Evolutionary conservation across 73 alveolate genomes (phyloP).

Genomic region (Tetrahymena thermophila): DNA sequence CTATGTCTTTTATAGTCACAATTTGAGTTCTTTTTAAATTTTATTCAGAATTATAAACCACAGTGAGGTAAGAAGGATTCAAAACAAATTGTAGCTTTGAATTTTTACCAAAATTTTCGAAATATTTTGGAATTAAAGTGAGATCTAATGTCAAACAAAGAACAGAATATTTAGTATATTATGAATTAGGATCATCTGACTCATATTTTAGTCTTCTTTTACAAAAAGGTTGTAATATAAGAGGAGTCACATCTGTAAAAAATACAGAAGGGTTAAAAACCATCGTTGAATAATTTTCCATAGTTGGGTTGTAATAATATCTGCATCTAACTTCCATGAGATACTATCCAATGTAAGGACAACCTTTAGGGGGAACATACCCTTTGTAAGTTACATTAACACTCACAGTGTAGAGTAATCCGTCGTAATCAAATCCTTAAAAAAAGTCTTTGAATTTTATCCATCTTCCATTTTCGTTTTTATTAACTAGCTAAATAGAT

Average conservation of each 20-base stretch:
- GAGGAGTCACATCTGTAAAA: not conserved
- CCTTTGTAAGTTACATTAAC: not conserved
- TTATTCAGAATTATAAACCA: not conserved
- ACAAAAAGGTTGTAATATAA: not conserved
- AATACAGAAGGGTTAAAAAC: not conserved
- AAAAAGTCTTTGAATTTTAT: too few relatives aligned
- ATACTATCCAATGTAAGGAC: not conserved
- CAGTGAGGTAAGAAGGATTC: not conserved
- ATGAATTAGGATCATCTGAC: not conserved
- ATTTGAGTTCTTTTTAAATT: not conserved
- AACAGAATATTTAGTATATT: not conserved
- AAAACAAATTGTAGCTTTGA: not conserved
- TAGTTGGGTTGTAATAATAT: not conserved
- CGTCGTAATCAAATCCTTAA: not conserved
- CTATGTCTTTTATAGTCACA: not conserved
- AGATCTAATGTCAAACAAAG: not conserved
- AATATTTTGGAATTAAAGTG: not conserved
- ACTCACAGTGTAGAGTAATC: not conserved
- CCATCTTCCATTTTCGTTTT: not conserved
- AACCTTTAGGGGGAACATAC: not conserved
- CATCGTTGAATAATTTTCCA: not conserved
- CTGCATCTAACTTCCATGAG: not conserved
- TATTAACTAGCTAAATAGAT: not conserved
- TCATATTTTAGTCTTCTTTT: not conserved
- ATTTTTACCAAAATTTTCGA: not conserved